These are phyloP conservation scores for Bothriochloa decipiens DNA, from an alignment of 176 grass and related monocot genomes.

Conservation along the genomic window DNA sequence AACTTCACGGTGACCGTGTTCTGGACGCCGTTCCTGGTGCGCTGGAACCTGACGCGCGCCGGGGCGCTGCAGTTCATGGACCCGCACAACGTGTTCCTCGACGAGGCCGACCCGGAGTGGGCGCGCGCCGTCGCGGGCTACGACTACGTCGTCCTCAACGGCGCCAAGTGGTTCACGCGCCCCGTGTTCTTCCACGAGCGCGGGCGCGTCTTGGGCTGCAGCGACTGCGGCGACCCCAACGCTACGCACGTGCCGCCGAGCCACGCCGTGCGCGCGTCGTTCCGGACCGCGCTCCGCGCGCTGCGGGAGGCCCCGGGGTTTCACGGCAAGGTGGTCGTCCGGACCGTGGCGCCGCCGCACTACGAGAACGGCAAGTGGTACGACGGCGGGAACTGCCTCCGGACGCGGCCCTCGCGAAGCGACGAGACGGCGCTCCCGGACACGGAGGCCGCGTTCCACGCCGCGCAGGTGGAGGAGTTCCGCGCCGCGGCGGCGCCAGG, in stretches of 20 bases:
- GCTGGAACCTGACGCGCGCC: slow-evolving; percentile 40
- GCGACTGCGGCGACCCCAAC: slow-evolving; percentile 30
- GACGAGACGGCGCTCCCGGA: slow-evolving; percentile 31
- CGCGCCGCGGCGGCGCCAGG: not conserved
- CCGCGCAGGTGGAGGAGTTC: slow-evolving; percentile 64
- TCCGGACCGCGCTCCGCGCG: slow-evolving; percentile 51
- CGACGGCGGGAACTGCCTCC: slow-evolving; percentile 56
- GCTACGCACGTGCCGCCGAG: not conserved
- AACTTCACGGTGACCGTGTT: slow-evolving; percentile 58
- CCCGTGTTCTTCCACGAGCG: slow-evolving; percentile 55
- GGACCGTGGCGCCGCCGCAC: slow-evolving; percentile 62
- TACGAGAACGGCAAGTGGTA: slow-evolving; percentile 63
- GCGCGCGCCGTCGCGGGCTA: slow-evolving; percentile 26
- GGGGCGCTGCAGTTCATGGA: slow-evolving; percentile 61
- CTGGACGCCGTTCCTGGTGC: slow-evolving; percentile 72
- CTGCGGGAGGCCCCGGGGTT: slow-evolving; percentile 41
- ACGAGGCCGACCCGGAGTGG: slow-evolving; percentile 63
- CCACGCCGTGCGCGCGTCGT: slow-evolving; percentile 39
- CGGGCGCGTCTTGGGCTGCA: slow-evolving; percentile 47
- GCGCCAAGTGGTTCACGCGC: slow-evolving; percentile 64
- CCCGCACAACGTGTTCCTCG: slow-evolving; percentile 74
- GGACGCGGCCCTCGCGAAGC: slow-evolving; percentile 41
- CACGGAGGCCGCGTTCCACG: slow-evolving; percentile 50
- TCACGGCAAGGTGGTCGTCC: slow-evolving; percentile 45
- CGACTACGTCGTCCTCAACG: slow-evolving; percentile 74